These are phyloP conservation scores for Penicillium flavigenum DNA, from an alignment of 495 filamentous ascomycete genomes.

Conservation along the genomic window DNA sequence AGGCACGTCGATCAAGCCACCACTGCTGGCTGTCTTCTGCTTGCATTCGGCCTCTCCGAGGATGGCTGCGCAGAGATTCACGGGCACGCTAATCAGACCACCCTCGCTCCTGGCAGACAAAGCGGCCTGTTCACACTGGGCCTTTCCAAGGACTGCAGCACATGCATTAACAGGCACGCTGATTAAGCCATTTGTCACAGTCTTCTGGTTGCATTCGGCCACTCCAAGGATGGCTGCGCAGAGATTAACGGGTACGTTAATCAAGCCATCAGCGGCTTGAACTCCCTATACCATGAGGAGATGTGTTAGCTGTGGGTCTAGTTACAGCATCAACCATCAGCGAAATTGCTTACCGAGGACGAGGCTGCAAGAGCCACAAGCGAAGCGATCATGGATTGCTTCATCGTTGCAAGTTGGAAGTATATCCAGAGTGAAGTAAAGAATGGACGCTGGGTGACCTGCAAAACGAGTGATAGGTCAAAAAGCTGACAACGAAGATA, in stretches of 20 bases:
- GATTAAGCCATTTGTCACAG: neutral
- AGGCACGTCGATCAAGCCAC: conserved; percentile 32
- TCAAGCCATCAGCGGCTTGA: conserved; percentile 22
- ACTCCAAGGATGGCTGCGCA: conserved; percentile 8
- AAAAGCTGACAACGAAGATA: conserved; percentile 5
- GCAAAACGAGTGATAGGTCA: conserved; percentile 4
- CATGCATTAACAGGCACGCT: neutral
- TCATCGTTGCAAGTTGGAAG: conserved; percentile 25
- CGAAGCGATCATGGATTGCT: conserved; percentile 31
- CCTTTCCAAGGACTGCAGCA: conserved; percentile 6
- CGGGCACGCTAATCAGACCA: neutral
- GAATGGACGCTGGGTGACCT: conserved; percentile 11
- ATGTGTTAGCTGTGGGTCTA: conserved; percentile 1
- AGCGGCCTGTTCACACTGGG: conserved; percentile 23
- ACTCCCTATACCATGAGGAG: conserved; percentile 16
- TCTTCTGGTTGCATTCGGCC: conserved; percentile 10
- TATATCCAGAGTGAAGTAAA: neutral
- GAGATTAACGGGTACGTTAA: conserved; percentile 26
- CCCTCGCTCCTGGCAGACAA: neutral
- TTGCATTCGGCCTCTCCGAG: conserved; percentile 13
- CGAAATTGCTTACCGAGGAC: conserved; percentile 11
- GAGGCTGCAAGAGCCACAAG: conserved; percentile 30
- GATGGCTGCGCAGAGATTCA: conserved; percentile 7
- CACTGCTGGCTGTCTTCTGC: conserved; percentile 3
- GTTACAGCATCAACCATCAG: neutral